A percentile compares a stretch with the other conserved stretches of the same genome.
phyloP scores from a whole-genome alignment of 2,329 filamentous ascomycete species.

The Lojkania enalia region DNA sequence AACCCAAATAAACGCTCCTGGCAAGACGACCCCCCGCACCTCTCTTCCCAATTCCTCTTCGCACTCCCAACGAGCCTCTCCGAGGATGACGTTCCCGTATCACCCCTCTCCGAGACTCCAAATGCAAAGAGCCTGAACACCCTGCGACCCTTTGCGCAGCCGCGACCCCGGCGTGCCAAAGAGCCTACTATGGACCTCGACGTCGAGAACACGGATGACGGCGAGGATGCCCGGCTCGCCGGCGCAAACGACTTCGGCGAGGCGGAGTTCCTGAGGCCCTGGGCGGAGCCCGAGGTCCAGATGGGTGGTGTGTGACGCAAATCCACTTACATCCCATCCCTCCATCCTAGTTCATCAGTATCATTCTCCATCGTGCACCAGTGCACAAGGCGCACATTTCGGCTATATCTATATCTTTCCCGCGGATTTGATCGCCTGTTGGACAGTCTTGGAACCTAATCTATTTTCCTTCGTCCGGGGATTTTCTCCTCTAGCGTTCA shows the following conservation, averaged over 20 bases:
- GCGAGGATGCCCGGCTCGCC: conserved; percentile 37
- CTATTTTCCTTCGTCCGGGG: too few relatives aligned
- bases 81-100: conserved; percentile 42
- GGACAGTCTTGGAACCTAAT: too few relatives aligned
- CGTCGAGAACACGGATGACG: conserved; percentile 33
- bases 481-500: too few relatives aligned
- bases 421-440: too few relatives aligned
- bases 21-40: conserved; percentile 38
- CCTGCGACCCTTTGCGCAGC: conserved; percentile 35
- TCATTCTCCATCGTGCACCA: too few relatives aligned
- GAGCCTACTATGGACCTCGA: conserved; percentile 22
- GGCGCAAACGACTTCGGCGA: conserved; percentile 66
- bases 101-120: conserved; percentile 37
- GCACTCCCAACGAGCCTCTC: conserved; percentile 21
- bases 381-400: too few relatives aligned
- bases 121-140: conserved; percentile 21
- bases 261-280: conserved; percentile 59
- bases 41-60: conserved; percentile 35
- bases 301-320: conserved; percentile 42
- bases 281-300: conserved; percentile 33
- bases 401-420: too few relatives aligned
- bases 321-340: background rate
- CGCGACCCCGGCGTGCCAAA: conserved; percentile 22
- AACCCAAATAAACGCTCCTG: conserved; percentile 50
- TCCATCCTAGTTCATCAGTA: too few relatives aligned